Evolutionary conservation across 2,329 filamentous ascomycete species (phyloP), one percentile per base, ranked within the genome.

Genomic region (Ustilaginoidea virens): DNA sequence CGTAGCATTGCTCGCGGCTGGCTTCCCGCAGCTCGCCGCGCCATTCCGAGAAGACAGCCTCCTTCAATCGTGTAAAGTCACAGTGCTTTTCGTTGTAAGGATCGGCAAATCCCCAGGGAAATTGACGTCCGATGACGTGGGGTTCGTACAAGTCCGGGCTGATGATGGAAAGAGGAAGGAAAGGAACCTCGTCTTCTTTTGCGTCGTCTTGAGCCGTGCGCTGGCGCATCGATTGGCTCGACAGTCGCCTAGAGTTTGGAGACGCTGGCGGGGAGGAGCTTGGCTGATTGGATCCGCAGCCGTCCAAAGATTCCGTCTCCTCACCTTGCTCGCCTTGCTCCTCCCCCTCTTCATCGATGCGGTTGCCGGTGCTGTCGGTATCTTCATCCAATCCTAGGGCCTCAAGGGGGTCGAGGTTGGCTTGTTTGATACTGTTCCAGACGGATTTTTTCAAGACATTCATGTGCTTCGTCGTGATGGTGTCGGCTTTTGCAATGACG

Each of bases 41-140:
- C 90, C 90, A 98, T 47, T 96, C 87, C 39, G 64, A 74, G 52
- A 98, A 98, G 18, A 98, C 80, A 6, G 79, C 76, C 34, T 96
- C 86, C 56, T 90, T 90, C 40, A 98, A 67, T 36, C 78, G 77
- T 32, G 80, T 63, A 52, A 94, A 98, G 55, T 98, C 90, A 56
- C 90, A 98, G 57, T 98, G 90, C 42, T 80, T 72, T 17, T 75
- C 66, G 45, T 96, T 77, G 60, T 90, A 86, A 1, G 90, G 90
- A 47, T 96, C 83, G 4, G 90, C 90, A 42, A 94, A 92, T 5
- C 90, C 90, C 90, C 90, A 98, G 0, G 90, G 81, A 51, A 96
- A 98, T 39, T 78, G 76, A 35, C 90, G 80, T 25, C 90, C 90
- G 35, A 92, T 59, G 11, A 80, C 63, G 18, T 67, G 70, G 7